phyloP scores from a whole-genome alignment of 169 alveolate species.

The Cryptosporidium xiaoi region DNA sequence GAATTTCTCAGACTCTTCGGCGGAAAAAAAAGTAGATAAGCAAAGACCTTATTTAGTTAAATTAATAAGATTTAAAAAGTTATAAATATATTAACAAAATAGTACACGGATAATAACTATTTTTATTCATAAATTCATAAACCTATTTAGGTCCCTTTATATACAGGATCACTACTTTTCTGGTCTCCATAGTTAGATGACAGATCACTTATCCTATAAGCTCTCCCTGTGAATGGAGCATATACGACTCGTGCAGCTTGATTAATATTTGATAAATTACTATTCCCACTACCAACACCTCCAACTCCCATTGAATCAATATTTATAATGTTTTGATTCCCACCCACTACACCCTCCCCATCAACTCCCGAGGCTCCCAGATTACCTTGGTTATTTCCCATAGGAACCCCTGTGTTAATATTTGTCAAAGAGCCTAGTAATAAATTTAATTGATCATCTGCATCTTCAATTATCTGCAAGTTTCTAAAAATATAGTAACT shows the following conservation, averaged over 20 bases:
- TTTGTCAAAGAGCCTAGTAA: constrained; percentile 40
- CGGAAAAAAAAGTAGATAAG: background rate
- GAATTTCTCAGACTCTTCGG: background rate
- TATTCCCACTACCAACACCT: background rate
- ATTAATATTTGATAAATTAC: background rate
- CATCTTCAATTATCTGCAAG: constrained; percentile 46
- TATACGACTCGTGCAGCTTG: background rate
- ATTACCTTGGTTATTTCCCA: too few species aligned
- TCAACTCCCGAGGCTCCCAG: background rate
- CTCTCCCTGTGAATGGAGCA: constrained; percentile 68
- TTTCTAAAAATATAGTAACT: constrained; percentile 57
- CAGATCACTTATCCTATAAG: constrained; percentile 55
- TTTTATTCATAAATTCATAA: background rate
- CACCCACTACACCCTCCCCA: background rate
- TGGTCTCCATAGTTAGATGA: constrained; percentile 17
- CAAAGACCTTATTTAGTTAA: background rate
- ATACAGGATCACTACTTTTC: constrained; percentile 34
- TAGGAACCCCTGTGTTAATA: background rate
- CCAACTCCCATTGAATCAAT: background rate
- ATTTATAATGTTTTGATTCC: background rate
- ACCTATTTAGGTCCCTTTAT: constrained; percentile 70
- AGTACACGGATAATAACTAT: too few species aligned
- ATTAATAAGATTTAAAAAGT: background rate
- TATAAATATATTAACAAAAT: background rate
- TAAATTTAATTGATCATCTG: constrained; percentile 30